Conservation (phyloP, 2,329 filamentous ascomycete species). For the Daldinia sp. region DNA sequence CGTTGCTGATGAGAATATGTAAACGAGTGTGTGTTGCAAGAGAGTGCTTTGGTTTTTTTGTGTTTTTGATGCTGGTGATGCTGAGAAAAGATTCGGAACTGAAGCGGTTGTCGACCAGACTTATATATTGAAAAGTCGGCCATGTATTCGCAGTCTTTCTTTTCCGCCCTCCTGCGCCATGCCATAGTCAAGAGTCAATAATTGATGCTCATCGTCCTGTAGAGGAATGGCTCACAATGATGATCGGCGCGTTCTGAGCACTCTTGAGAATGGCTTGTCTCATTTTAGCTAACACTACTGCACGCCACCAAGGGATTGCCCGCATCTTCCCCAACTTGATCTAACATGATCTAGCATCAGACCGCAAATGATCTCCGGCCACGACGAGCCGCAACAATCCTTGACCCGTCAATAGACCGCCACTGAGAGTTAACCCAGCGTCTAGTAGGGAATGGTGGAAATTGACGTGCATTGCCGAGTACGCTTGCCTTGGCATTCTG, state of each 20-base stretch:
- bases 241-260: slow-evolving; percentile 24
- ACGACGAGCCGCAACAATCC: slow-evolving; percentile 23
- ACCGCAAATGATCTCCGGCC: slow-evolving; percentile 7
- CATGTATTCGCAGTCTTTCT: slow-evolving; percentile 15
- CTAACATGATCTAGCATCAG: not conserved
- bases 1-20: slow-evolving; percentile 29
- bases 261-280: slow-evolving; percentile 36
- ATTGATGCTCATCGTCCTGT: slow-evolving; percentile 12
- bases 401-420: slow-evolving; percentile 3
- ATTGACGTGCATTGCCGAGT: slow-evolving; percentile 17
- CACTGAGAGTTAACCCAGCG: slow-evolving; percentile 8
- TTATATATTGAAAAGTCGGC: slow-evolving; percentile 34
- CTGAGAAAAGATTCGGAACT: slow-evolving; percentile 8
- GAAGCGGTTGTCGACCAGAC: slow-evolving; percentile 17
- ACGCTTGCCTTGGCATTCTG: slow-evolving; percentile 3
- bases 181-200: slow-evolving; percentile 19
- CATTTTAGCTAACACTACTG: slow-evolving; percentile 30
- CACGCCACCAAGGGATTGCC: slow-evolving; percentile 22
- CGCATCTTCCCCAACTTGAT: slow-evolving; percentile 1
- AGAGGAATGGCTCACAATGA: slow-evolving; percentile 34
- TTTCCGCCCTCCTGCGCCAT: slow-evolving; percentile 13
- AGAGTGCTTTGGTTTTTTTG: slow-evolving; percentile 34
- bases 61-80: slow-evolving; percentile 33
- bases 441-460: slow-evolving; percentile 22
- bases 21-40: slow-evolving; percentile 36